These are phyloP conservation scores for Trichoderma virens DNA, from an alignment of 495 filamentous ascomycete species.

Conservation along the genomic window DNA sequence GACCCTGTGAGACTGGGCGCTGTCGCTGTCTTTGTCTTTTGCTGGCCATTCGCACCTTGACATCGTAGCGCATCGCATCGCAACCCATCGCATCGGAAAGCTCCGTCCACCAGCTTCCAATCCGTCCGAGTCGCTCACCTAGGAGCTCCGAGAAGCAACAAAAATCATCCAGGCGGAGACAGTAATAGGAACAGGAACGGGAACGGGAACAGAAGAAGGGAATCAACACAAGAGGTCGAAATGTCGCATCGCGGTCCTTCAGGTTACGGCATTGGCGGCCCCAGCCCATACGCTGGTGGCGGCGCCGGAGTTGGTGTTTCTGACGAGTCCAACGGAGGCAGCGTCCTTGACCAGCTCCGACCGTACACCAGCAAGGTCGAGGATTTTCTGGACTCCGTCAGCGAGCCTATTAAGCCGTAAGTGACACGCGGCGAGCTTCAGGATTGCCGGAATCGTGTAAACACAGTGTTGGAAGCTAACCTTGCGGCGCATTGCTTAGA, in stretches of 20 bases:
- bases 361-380: conserved; percentile 98
- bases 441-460: background rate
- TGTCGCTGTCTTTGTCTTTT: background rate
- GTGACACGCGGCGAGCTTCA: too few species aligned
- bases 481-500: conserved; percentile 36
- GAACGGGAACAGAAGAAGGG: background rate
- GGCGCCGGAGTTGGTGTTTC: conserved; percentile 30
- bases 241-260: conserved; percentile 56
- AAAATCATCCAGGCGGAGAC: background rate
- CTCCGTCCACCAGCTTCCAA: background rate
- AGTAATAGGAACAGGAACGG: background rate
- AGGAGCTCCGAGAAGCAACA: background rate
- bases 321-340: conserved; percentile 61
- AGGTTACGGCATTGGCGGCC: conserved; percentile 82
- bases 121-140: background rate
- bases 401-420: conserved; percentile 93
- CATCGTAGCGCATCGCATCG: background rate
- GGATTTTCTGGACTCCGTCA: conserved; percentile 80
- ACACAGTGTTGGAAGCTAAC: background rate
- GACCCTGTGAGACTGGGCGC: background rate
- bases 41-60: background rate
- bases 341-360: conserved; percentile 83
- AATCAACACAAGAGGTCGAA: background rate
- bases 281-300: conserved; percentile 47
- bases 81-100: background rate